These are phyloP conservation scores for Wickerhamiella musiphila DNA, from an alignment of 805 yeast genomes.

Conservation along the genomic window DNA sequence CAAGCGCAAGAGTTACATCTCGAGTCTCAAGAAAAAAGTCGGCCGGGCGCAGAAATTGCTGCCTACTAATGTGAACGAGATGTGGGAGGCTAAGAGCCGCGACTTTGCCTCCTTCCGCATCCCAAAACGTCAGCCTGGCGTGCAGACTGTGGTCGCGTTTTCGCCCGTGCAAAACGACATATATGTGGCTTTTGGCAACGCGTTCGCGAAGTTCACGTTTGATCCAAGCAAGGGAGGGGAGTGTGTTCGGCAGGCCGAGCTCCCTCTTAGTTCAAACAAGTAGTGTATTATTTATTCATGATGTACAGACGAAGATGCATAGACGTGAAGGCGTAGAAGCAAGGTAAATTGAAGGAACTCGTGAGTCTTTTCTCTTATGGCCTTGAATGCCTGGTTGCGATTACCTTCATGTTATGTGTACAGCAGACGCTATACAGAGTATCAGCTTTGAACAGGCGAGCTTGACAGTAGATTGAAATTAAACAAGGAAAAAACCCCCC, in stretches of 20 bases:
- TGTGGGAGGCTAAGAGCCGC: constrained; percentile 65
- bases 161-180: constrained; percentile 18
- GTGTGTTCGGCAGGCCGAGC: constrained; percentile 62
- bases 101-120: constrained; percentile 82
- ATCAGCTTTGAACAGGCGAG: too few relatives aligned
- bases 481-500: too few relatives aligned
- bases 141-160: constrained; percentile 24
- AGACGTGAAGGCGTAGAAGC: too few relatives aligned
- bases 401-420: too few relatives aligned
- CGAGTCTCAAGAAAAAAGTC: constrained; percentile 7
- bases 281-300: too few relatives aligned
- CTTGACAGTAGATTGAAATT: too few relatives aligned
- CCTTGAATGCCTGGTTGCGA: too few relatives aligned
- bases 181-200: constrained; percentile 60
- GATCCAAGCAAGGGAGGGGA: constrained; percentile 89
- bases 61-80: constrained; percentile 63
- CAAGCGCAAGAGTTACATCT: constrained; percentile 4
- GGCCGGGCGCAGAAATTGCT: constrained; percentile 67
- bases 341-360: too few relatives aligned
- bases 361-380: too few relatives aligned
- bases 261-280: too few relatives aligned
- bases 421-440: too few relatives aligned
- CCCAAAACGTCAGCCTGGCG: constrained; percentile 25
- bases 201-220: constrained; percentile 65
- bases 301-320: too few relatives aligned